Evolutionary conservation across 2,329 filamentous ascomycete species (phyloP).

Genomic region (Beauveria caledonica): DNA sequence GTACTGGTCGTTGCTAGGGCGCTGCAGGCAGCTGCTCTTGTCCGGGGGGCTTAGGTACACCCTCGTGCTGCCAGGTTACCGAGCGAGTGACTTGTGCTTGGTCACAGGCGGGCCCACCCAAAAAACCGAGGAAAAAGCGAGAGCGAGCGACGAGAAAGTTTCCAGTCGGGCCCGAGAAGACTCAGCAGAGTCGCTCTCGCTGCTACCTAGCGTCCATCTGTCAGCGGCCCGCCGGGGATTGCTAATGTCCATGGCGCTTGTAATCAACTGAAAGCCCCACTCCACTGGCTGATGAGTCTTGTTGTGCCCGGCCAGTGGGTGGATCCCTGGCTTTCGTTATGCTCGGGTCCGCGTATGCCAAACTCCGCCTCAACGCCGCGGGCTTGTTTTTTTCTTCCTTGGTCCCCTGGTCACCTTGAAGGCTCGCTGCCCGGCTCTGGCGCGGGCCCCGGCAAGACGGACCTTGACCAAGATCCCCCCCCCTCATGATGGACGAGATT

Average conservation of each 20-base stretch:
- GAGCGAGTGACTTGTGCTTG: not conserved
- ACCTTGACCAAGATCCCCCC: not conserved
- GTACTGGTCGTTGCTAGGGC: not conserved
- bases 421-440: not conserved
- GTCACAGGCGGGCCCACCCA: not conserved
- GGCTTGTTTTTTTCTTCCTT: not conserved
- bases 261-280: not conserved
- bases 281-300: no score
- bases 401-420: not conserved
- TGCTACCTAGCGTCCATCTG: not conserved
- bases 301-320: not conserved
- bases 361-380: constrained; percentile 21
- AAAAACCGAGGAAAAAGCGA: constrained; percentile 1
- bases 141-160: not conserved
- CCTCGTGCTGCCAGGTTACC: no score
- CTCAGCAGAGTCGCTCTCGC: not conserved
- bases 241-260: constrained; percentile 10
- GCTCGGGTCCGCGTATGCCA: constrained; percentile 25
- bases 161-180: no score
- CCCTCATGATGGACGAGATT: constrained; percentile 12
- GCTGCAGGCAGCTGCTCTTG: not conserved
- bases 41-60: no score
- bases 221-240: constrained; percentile 12
- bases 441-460: not conserved
- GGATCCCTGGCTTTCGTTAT: constrained; percentile 7